These are phyloP conservation scores for Phlebopus sp. DNA, from an alignment of 1,284 basidiomycete species.

Conservation along the genomic window DNA sequence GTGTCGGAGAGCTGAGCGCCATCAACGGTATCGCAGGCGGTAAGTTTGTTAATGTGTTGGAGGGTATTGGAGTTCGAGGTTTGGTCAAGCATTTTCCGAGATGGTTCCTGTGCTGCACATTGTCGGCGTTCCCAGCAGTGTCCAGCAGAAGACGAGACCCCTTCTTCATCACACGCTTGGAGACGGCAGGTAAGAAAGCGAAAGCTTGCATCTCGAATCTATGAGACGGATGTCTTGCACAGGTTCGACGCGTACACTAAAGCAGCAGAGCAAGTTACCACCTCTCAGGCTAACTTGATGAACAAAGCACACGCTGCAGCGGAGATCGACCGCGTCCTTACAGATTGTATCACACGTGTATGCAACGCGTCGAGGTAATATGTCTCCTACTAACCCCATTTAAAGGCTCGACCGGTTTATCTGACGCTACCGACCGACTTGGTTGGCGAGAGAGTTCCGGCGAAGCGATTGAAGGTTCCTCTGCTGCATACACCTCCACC, in stretches of 20 bases:
- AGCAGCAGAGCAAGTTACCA: conserved; percentile 76
- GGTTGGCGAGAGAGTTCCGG: conserved; percentile 67
- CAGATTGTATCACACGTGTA: conserved; percentile 66
- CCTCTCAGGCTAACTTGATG: conserved; percentile 62
- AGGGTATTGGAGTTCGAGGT: background rate
- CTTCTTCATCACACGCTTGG: conserved; percentile 87
- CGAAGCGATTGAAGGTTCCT: conserved; percentile 61
- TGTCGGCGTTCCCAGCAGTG: conserved; percentile 81
- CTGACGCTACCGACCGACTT: conserved; percentile 86
- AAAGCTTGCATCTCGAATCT: background rate
- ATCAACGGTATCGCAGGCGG: conserved; percentile 79
- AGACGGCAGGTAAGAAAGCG: conserved; percentile 56
- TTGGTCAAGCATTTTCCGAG: conserved; percentile 68
- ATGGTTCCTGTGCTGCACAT: conserved; percentile 92
- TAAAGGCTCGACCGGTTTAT: conserved; percentile 82
- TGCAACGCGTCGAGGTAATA: conserved; percentile 10
- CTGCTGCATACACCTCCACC: conserved; percentile 49
- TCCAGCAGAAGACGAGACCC: conserved; percentile 65
- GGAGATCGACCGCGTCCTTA: conserved; percentile 82
- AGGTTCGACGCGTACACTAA: conserved; percentile 78
- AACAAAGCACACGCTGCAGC: conserved; percentile 53
- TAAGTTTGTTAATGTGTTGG: conserved; percentile 20
- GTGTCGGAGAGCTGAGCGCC: conserved; percentile 87
- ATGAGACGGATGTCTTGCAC: conserved; percentile 8
- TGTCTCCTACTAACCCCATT: conserved; percentile 1